These are phyloP conservation scores for Diaporthe capsici DNA, from an alignment of 2,329 filamentous ascomycete species.

Conservation along the genomic window DNA sequence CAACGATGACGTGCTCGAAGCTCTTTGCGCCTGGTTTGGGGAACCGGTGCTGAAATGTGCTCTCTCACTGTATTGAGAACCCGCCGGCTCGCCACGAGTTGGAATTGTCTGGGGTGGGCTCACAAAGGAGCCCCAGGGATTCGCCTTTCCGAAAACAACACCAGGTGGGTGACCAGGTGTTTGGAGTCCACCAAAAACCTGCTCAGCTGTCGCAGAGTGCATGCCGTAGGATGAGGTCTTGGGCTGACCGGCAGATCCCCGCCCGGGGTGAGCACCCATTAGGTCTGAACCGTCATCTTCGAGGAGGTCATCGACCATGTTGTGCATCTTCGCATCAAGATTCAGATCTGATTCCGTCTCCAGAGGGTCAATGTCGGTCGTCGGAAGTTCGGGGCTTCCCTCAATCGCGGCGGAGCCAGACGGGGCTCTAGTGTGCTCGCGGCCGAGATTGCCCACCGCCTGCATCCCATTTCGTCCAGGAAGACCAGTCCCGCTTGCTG, in stretches of 20 bases:
- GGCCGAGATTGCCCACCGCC: background rate
- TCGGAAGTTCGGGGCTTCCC: background rate
- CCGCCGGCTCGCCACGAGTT: background rate
- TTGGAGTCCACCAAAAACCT: constrained; percentile 60
- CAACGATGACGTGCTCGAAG: constrained; percentile 33
- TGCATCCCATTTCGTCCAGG: background rate
- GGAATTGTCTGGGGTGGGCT: constrained; percentile 12
- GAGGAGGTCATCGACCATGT: constrained; percentile 64
- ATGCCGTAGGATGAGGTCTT: constrained; percentile 68
- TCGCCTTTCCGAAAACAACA: constrained; percentile 10
- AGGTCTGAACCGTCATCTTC: constrained; percentile 36
- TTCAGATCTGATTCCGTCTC: constrained; percentile 40
- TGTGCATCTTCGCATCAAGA: constrained; percentile 39
- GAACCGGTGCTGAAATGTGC: constrained; percentile 12
- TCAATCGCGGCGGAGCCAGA: constrained; percentile 10
- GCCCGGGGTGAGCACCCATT: constrained; percentile 56
- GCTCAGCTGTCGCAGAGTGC: constrained; percentile 65
- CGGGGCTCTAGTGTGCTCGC: background rate
- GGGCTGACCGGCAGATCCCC: constrained; percentile 40
- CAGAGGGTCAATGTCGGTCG: constrained; percentile 29
- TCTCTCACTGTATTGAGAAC: constrained; percentile 19
- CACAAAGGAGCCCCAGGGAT: constrained; percentile 29
- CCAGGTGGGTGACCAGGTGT: constrained; percentile 19
- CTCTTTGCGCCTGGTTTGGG: constrained; percentile 16
- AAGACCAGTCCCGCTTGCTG: background rate